phyloP scores from a whole-genome alignment of 768 basidiomycete genomes.

The Chiua virens region DNA sequence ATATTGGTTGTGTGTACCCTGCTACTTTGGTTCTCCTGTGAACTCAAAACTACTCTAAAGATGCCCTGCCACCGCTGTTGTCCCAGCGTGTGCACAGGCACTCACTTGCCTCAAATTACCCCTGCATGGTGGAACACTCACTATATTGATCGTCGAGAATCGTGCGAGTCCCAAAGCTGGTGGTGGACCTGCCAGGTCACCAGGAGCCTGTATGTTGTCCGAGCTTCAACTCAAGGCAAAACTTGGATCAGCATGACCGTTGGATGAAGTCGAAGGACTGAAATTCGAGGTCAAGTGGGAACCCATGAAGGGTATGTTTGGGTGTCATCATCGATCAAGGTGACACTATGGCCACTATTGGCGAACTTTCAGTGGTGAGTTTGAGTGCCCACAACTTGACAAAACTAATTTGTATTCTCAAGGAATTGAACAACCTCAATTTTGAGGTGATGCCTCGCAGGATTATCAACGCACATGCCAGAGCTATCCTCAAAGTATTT shows the following conservation, averaged over 20 bases:
- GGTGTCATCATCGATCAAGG: constrained; percentile 56
- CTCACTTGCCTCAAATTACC: constrained; percentile 46
- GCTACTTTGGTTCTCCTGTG: neutral
- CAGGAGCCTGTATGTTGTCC: constrained; percentile 54
- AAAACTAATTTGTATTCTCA: neutral
- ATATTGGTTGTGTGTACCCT: constrained; percentile 79
- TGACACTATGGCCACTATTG: constrained; percentile 42
- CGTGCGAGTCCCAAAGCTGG: constrained; percentile 39
- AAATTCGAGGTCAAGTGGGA: constrained; percentile 78
- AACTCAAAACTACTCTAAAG: constrained; percentile 22
- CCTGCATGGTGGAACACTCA: constrained; percentile 68
- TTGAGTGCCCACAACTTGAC: neutral
- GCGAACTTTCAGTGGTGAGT: constrained; percentile 59
- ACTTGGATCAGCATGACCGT: constrained; percentile 51
- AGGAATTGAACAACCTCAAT: constrained; percentile 72
- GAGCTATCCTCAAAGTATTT: constrained; percentile 58
- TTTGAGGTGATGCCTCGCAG: constrained; percentile 66
- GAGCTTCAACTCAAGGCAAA: constrained; percentile 67
- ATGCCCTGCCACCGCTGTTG: constrained; percentile 37
- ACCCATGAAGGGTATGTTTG: constrained; percentile 62
- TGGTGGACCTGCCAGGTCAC: constrained; percentile 50
- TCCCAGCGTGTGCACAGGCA: constrained; percentile 30
- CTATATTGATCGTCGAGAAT: constrained; percentile 64
- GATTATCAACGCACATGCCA: constrained; percentile 66
- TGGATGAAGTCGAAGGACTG: constrained; percentile 74